Base-by-base conservation (phyloP, 2,329 filamentous ascomycete species). In the Curvularia spicifera region DNA sequence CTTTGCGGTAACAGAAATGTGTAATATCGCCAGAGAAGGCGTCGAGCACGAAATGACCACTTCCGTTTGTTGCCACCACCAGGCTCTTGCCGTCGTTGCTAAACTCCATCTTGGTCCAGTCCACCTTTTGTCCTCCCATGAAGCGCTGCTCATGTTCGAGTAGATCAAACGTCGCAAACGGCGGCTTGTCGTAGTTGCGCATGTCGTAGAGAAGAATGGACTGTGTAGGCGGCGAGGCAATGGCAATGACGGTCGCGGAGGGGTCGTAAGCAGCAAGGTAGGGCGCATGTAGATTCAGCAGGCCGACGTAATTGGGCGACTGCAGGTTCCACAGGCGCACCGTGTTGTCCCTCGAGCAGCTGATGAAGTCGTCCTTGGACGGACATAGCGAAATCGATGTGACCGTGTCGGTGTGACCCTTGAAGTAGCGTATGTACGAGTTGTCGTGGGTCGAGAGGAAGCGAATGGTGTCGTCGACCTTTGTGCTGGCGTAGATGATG, bases 401-500 rank as follows among this genome's bases (percentile, higher is more conserved):
- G 35, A 99, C 95, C 54, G 88, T 84, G 58, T 86, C 89, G 42
- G 91, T 90, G 77, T 99, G 95, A 49, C 94, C 95, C 60, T 91
- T 89, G 75, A 98, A 99, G 79, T 99, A 99, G 62, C 95, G 90
- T 61, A 98, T 91, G 77, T 96, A 99, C 58, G 89, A 91, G 79
- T 98, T 97, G 77, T 98, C 95, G 78, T 99, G 95, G 12, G 89
- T 97, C 56, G 87, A 96, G 61, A 93, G 89, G 79, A 90, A 97
- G 74, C 88, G 89, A 66, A 90, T 96, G 70, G 87, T 93, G 81
- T 94, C 90, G 72, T 99, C 96, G 69, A 96, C 88, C 75, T 97
- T 97, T 12, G 95, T 99, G 74, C 91, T 96, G 51, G 95, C 93
- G 72, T 98, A 97, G 59, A 99, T 88, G 72, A 99, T 92, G 74